Evolutionary conservation across 2,329 filamentous ascomycete genomes (phyloP), one percentile per base, ranked within the genome.

Genomic region (Mycocentrospora acerina): DNA sequence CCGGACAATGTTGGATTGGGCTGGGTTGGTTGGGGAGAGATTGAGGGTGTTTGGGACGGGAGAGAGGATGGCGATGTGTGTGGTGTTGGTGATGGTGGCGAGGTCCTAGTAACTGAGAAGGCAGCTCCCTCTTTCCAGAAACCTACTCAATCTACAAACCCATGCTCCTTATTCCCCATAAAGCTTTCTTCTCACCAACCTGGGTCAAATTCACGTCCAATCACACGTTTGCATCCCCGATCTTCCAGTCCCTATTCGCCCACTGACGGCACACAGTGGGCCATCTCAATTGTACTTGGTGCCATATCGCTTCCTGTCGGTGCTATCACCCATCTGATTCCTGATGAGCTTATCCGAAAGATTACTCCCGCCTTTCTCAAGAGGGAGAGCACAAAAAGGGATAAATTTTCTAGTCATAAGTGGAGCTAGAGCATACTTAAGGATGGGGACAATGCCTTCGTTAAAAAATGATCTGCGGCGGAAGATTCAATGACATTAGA

Each of bases 261-360:
- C 48, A 65, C 22, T 51, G 83, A 82, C 13, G 79, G 79, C n/a
- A 71, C 77, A 10, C 85, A 95, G 64, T 97, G 91, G 93, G 90
- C 76, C 7, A 86, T 93, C 53, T 95, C 90, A 7, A 78, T 98
- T 40, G 75, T 93, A 17, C 79, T 95, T 25, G 90, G 90, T 22
- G 74, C 86, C 50, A 69, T 94, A n/a, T 95, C 91, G 13, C 81
- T 97, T 19, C 88, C 90, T 0, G 76, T 95, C 37, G 93, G 88
- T 42, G 75, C 91, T 16, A 71, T 88, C 22, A 85, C 97, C 42
- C 87, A 93, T 32, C 75, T 88, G 18, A 78, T 97, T 35, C 93
- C 93, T 0, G 90, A 97, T 62, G 75, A 78, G 31, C 69, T 84
- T 12, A 60, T 86, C 29, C 55, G 57, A 13, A 64, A 64, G 19